Evolutionary conservation across 371 early-diverging fungal species (phyloP).

Genomic region (Lichtheimia ramosa): DNA sequence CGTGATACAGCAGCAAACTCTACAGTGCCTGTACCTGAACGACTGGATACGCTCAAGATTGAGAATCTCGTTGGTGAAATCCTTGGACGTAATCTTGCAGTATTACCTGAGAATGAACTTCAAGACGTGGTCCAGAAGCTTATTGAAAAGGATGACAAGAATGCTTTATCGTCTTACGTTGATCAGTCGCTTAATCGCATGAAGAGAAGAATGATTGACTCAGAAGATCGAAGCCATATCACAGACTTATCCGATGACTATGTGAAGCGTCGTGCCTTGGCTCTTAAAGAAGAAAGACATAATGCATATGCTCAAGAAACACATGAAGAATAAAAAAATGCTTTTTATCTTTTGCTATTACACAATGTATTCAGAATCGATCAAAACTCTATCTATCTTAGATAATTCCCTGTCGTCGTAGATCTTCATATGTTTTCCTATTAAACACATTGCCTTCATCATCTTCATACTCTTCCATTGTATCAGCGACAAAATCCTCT

Average conservation of each 20-base stretch:
- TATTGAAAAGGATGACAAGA: conserved; percentile 90
- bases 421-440: conserved; percentile 96
- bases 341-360: neutral
- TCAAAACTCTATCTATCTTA: conserved; percentile 27
- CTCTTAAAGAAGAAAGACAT: conserved; percentile 13
- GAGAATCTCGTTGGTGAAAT: conserved; percentile 78
- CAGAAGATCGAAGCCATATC: conserved; percentile 1
- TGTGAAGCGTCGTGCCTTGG: conserved; percentile 17
- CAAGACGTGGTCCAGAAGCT: conserved; percentile 75
- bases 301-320: conserved; percentile 17
- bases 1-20: neutral
- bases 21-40: conserved; percentile 50
- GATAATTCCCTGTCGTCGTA: conserved; percentile 89
- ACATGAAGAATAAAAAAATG: neutral
- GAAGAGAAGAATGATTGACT: conserved; percentile 8
- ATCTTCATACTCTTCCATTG: conserved; percentile 96
- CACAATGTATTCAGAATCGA: neutral
- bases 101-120: conserved; percentile 80
- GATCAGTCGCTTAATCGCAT: conserved; percentile 20
- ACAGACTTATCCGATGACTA: conserved; percentile 20
- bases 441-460: conserved; percentile 96
- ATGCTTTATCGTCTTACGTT: conserved; percentile 66
- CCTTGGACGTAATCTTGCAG: conserved; percentile 64
- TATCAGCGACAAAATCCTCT: conserved; percentile 71
- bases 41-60: conserved; percentile 66